Conservation (phyloP, 1,139 yeast genomes). For the Saccharomyces hybrid region DNA sequence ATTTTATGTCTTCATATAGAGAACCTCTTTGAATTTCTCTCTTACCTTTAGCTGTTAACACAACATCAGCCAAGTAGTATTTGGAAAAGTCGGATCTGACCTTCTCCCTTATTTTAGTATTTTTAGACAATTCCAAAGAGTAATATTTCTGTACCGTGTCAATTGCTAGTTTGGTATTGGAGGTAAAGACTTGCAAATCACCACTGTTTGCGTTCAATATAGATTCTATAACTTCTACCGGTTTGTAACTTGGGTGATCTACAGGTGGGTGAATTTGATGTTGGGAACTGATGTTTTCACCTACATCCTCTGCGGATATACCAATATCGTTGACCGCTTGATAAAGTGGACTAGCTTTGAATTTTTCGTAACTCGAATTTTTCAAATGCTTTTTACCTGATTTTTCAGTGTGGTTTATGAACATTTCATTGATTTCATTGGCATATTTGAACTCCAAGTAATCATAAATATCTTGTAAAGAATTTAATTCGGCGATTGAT, state of each 20-base stretch:
- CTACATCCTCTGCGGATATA: constrained; percentile 68
- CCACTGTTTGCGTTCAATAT: constrained; percentile 47
- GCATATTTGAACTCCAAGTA: constrained; percentile 78
- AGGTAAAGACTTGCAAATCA: constrained; percentile 37
- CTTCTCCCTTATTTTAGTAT: constrained; percentile 72
- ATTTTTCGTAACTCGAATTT: constrained; percentile 66
- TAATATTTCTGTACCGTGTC: constrained; percentile 69
- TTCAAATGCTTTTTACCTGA: constrained; percentile 59
- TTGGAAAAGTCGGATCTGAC: constrained; percentile 63
- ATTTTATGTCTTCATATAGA: constrained; percentile 84
- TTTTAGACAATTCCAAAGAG: constrained; percentile 74
- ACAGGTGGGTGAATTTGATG: constrained; percentile 62
- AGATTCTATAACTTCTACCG: constrained; percentile 55
- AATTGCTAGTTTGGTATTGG: constrained; percentile 56
- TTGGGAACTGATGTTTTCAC: constrained; percentile 72
- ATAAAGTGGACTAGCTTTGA: constrained; percentile 61
- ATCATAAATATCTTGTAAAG: constrained; percentile 76
- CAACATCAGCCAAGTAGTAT: constrained; percentile 67
- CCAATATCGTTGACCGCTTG: constrained; percentile 70
- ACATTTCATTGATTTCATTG: constrained; percentile 51
- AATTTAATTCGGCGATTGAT: constrained; percentile 51
- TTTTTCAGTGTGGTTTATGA: constrained; percentile 26
- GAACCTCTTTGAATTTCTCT: constrained; percentile 71
- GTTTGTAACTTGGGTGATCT: constrained; percentile 62
- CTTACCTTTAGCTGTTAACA: constrained; percentile 82